Conservation (phyloP, 345 rosid genomes). For the Euphorbia pulcherrima region DNA sequence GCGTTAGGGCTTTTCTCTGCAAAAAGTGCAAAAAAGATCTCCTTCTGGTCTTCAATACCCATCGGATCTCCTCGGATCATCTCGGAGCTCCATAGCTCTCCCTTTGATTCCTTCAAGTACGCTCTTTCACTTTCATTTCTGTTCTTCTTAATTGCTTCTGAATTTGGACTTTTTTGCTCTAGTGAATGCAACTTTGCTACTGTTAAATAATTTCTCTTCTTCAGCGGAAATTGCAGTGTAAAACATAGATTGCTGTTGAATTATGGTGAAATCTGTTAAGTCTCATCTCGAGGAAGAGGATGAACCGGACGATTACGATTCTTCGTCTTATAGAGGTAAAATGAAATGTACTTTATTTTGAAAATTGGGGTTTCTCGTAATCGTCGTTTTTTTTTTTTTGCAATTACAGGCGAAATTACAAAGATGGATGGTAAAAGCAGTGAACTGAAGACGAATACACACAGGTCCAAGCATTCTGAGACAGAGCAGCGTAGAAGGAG, state of each 20-base stretch:
- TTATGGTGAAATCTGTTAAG: slow-evolving; percentile 51
- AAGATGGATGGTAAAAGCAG: slow-evolving; percentile 38
- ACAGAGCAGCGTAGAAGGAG: slow-evolving; percentile 83
- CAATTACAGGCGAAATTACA: slow-evolving; percentile 29
- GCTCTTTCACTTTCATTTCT: background rate
- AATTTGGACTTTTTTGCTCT: background rate
- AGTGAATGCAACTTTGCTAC: background rate
- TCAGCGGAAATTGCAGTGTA: background rate
- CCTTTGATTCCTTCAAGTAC: background rate
- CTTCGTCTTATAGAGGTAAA: slow-evolving; percentile 42
- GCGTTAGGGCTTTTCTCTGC: background rate
- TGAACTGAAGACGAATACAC: slow-evolving; percentile 37
- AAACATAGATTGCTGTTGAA: background rate
- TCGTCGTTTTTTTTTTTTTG: background rate
- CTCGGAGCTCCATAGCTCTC: background rate
- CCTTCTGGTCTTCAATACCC: background rate
- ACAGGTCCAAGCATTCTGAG: slow-evolving; percentile 77
- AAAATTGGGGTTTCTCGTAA: background rate
- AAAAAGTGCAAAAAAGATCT: too few relatives aligned
- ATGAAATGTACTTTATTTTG: background rate
- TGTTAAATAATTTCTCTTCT: too few relatives aligned
- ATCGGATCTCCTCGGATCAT: background rate
- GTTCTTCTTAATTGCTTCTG: too few relatives aligned
- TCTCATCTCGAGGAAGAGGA: slow-evolving; percentile 43
- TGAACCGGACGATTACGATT: slow-evolving; percentile 49